phyloP scores from a whole-genome alignment of 139 green algal species.

The Deuterostichococcus epilithicus region DNA sequence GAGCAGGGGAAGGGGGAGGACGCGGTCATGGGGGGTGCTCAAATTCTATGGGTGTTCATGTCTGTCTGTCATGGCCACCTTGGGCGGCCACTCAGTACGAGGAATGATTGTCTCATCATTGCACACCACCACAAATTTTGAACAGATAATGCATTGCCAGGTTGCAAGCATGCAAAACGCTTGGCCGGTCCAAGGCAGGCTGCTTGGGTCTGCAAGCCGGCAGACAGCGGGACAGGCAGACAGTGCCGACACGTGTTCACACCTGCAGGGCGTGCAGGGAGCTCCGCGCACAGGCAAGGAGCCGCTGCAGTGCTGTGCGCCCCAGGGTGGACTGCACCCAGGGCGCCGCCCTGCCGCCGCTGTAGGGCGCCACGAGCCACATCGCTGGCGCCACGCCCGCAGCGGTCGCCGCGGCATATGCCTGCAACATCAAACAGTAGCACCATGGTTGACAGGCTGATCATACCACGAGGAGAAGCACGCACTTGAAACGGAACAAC shows the following conservation, averaged over 20 bases:
- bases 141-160: too few relatives aligned
- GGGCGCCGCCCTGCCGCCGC: not conserved
- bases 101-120: not conserved
- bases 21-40: not conserved
- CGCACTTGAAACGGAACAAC: too few relatives aligned
- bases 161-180: too few relatives aligned
- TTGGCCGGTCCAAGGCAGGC: too few relatives aligned
- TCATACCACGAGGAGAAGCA: too few relatives aligned
- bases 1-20: too few relatives aligned
- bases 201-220: too few relatives aligned
- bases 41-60: constrained; percentile 3
- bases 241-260: too few relatives aligned
- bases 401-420: not conserved
- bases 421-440: too few relatives aligned
- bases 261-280: constrained; percentile 13
- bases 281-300: constrained; percentile 22
- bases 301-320: constrained; percentile 18
- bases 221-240: too few relatives aligned
- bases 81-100: not conserved
- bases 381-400: constrained; percentile 1
- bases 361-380: constrained; percentile 1
- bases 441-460: too few relatives aligned
- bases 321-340: constrained; percentile 26
- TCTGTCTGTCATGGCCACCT: not conserved
- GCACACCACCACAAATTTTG: not conserved